These are phyloP conservation scores for Fusarium armeniacum DNA, from an alignment of 2,329 filamentous ascomycete species.

Conservation along the genomic window DNA sequence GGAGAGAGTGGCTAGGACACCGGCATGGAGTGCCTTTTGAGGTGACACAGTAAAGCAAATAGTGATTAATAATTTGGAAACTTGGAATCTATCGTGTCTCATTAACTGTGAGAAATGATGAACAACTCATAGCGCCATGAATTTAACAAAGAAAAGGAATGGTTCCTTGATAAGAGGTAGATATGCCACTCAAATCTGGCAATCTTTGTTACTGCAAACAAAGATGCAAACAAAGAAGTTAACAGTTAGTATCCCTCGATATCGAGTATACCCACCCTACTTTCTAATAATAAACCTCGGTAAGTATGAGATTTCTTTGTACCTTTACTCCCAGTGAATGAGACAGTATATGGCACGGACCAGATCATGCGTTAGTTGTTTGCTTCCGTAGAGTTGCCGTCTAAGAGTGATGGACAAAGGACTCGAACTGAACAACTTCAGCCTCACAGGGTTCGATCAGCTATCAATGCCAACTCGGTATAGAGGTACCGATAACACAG, in stretches of 20 bases:
- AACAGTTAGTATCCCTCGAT: neutral
- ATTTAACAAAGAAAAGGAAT: neutral
- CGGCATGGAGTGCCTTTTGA: slow-evolving; percentile 42
- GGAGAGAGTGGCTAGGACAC: slow-evolving; percentile 35
- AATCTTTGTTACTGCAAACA: neutral
- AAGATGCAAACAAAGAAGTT: neutral
- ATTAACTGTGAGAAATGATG: neutral
- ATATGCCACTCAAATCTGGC: neutral
- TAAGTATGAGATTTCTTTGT: neutral
- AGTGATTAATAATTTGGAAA: neutral
- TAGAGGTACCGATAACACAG: neutral
- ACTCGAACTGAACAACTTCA: neutral
- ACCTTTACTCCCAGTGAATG: neutral
- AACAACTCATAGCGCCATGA: neutral
- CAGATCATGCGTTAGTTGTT: neutral
- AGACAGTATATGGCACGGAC: neutral
- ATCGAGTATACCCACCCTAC: neutral
- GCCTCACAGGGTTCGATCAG: neutral
- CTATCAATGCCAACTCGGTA: neutral
- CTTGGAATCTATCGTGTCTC: neutral
- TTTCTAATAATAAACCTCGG: neutral
- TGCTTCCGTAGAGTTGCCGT: neutral
- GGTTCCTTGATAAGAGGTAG: neutral
- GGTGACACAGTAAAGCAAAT: neutral
- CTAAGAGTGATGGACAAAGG: slow-evolving; percentile 4